Evolutionary conservation across 345 rosid species (phyloP), one percentile per base, ranked within the genome.

Genomic region (Eucalyptus cloeziana): DNA sequence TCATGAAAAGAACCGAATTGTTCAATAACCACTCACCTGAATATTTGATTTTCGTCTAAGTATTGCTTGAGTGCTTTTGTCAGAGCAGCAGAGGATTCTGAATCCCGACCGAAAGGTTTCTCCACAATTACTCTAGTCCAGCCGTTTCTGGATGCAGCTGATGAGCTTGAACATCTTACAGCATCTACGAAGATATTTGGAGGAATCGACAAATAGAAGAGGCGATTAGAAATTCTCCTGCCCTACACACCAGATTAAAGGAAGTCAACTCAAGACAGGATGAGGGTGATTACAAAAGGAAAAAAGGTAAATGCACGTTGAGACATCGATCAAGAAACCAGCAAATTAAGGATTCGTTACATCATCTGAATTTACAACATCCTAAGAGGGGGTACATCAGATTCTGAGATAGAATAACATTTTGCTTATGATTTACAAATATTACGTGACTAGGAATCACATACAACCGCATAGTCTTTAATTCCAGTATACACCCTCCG

Each of bases 51-150:
- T 91, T 97, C 99, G 1, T 91, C 92, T 76, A 97, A 90, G 93
- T 96, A 96, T 88, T 92, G 97, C 90, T 96, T 96, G 31, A 97
- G 95, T 31, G 96, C 90, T 89, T 92, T 96, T 30, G 99, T 97
- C 92, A 97, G 91, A 56, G 98, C 97, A 88, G 99, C 98, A 3
- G 99, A 97, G 86, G 99, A 96, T 91, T 95, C 98, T 64, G 99
- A 96, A 92, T 96, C 99, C 90, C 98, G 93, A 86, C 99, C 99
- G 88, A 97, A 97, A 88, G 99, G 99, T 93, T 97, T 97, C 96
- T 97, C 99, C 43, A 97, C 99, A 88, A 97, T 96, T 90, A 97
- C 98, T 89, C 99, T 95, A 56, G 98, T 97, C 99, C 99, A 97
- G 90, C 99, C 99, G 60, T 90, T 94, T 88, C 93, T 92, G 91